Conservation (phyloP, 495 filamentous ascomycete species). For the Neurospora sp. region DNA sequence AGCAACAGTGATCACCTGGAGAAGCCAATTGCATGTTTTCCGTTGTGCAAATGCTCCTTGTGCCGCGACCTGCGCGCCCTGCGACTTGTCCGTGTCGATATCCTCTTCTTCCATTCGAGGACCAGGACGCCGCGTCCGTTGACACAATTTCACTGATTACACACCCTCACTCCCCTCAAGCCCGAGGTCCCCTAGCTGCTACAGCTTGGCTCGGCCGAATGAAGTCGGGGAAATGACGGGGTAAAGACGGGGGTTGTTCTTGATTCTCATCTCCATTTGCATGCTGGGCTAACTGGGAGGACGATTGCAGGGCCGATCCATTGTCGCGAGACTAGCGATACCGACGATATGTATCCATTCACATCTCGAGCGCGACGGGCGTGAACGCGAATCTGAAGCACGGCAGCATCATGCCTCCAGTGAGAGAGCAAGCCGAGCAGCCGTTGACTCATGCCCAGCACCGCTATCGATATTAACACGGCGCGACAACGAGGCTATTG, state of each 20-base stretch:
- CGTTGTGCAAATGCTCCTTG: background rate
- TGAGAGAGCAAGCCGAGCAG: background rate
- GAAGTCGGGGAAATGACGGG: background rate
- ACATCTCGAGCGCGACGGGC: background rate
- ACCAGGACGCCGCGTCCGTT: background rate
- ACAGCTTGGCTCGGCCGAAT: background rate
- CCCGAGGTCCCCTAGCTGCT: background rate
- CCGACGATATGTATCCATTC: background rate
- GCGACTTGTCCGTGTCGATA: background rate
- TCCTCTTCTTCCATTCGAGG: background rate
- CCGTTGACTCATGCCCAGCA: background rate
- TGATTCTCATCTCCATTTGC: background rate
- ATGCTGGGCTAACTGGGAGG: background rate
- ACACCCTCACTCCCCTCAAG: background rate
- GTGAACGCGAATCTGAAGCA: background rate
- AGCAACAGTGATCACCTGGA: background rate
- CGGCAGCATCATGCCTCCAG: background rate
- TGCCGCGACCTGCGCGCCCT: background rate
- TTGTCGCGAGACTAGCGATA: background rate
- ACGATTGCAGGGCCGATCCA: background rate
- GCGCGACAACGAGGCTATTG: background rate
- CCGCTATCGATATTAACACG: background rate
- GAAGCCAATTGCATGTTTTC: background rate
- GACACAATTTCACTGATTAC: background rate
- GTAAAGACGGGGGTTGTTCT: background rate